phyloP scores from a whole-genome alignment of 2,329 filamentous ascomycete genomes.

The Nemania abortiva region DNA sequence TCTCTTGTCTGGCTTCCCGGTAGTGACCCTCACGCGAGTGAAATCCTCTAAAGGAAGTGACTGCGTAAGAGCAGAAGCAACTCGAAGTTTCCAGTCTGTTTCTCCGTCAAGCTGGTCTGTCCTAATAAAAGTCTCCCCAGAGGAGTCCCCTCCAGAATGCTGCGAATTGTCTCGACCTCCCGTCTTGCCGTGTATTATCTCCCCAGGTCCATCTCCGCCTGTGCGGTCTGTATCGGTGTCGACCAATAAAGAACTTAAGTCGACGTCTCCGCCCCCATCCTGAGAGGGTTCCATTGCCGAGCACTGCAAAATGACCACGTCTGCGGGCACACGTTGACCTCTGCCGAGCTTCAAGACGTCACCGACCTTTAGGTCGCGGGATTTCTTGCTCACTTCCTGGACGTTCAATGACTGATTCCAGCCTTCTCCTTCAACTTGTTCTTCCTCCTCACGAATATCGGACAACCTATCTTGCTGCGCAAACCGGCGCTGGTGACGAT shows the following conservation, averaged over 20 bases:
- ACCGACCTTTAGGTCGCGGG: constrained; percentile 89
- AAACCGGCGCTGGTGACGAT: constrained; percentile 54
- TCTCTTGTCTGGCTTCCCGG: constrained; percentile 90
- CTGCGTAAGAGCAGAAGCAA: constrained; percentile 89
- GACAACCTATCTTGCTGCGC: constrained; percentile 62
- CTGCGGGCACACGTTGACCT: constrained; percentile 92
- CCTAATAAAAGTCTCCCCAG: constrained; percentile 93
- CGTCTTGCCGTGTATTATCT: constrained; percentile 55
- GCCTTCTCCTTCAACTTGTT: constrained; percentile 61
- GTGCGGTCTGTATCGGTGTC: constrained; percentile 51
- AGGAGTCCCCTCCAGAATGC: constrained; percentile 57
- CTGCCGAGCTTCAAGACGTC: constrained; percentile 95
- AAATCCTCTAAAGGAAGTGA: constrained; percentile 79
- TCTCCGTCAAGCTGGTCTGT: constrained; percentile 98
- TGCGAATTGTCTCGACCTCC: constrained; percentile 47
- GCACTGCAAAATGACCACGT: constrained; percentile 93
- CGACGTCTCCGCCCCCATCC: constrained; percentile 48
- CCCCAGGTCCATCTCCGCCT: constrained; percentile 45
- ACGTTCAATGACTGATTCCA: constrained; percentile 60
- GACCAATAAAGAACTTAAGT: constrained; percentile 57
- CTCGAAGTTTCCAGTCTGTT: constrained; percentile 96
- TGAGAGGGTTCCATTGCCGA: constrained; percentile 67
- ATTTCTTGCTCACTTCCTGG: constrained; percentile 80
- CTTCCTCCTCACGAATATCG: constrained; percentile 78
- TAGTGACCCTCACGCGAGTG: constrained; percentile 76